These are phyloP conservation scores for Xylariaceae sp. DNA, from an alignment of 2,329 filamentous ascomycete genomes.

Conservation along the genomic window DNA sequence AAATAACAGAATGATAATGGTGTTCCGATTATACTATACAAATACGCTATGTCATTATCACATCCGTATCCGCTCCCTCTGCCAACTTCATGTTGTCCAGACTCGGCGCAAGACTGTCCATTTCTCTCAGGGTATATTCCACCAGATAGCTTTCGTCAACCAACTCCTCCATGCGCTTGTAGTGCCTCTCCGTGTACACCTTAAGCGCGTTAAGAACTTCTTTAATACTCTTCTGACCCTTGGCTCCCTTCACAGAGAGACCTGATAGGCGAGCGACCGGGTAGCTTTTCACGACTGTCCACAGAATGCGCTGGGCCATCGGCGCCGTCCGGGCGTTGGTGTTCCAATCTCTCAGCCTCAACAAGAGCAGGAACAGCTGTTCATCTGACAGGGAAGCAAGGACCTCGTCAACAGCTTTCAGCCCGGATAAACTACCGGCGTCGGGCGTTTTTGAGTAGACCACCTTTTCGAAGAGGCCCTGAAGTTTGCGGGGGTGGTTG, in stretches of 20 bases:
- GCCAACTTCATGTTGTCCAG: conserved; percentile 34
- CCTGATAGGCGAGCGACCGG: conserved; percentile 71
- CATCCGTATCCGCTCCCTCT: conserved; percentile 38
- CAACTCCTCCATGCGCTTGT: conserved; percentile 80
- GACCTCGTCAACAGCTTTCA: conserved; percentile 74
- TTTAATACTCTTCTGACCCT: conserved; percentile 62
- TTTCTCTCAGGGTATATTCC: conserved; percentile 87
- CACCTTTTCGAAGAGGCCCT: conserved; percentile 77
- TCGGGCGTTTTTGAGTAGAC: conserved; percentile 59
- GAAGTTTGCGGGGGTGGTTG: conserved; percentile 84
- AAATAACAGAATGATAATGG: neutral
- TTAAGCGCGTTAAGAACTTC: conserved; percentile 83
- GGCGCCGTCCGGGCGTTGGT: conserved; percentile 84
- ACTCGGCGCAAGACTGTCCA: conserved; percentile 65
- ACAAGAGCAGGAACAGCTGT: conserved; percentile 76
- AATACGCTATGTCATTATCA: conserved; percentile 35
- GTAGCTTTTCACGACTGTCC: conserved; percentile 73
- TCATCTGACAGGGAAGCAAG: conserved; percentile 73
- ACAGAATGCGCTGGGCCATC: conserved; percentile 80
- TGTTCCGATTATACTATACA: conserved; percentile 2
- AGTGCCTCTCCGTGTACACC: conserved; percentile 90
- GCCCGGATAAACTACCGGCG: conserved; percentile 57
- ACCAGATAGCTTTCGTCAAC: conserved; percentile 92
- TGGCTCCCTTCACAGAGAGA: conserved; percentile 55
- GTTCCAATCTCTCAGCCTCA: conserved; percentile 91